phyloP scores from a whole-genome alignment of 306 rosid species.

The Rosa lucieae region DNA sequence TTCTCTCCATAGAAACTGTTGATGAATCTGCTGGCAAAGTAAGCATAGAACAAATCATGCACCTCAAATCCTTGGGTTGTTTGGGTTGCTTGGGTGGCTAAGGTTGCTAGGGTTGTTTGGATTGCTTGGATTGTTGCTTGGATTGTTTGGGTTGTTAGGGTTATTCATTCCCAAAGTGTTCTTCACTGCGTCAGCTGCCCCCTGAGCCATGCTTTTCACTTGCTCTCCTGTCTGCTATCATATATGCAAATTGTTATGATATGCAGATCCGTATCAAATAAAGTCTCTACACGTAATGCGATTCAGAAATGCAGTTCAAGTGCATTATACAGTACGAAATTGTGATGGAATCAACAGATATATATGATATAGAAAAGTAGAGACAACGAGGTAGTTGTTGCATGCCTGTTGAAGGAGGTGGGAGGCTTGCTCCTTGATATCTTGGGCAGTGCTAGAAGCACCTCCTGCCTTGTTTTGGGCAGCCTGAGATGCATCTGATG shows the following conservation, averaged over 20 bases:
- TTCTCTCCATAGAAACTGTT: neutral
- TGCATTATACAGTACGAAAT: neutral
- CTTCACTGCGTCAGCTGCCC: slow-evolving; percentile 58
- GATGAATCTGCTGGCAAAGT: slow-evolving; percentile 9
- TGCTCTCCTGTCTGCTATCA: slow-evolving; percentile 52
- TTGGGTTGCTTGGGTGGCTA: neutral
- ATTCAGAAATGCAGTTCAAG: neutral
- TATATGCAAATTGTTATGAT: neutral
- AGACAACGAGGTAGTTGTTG: neutral
- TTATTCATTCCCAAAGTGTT: slow-evolving; percentile 55
- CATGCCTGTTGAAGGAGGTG: slow-evolving; percentile 52
- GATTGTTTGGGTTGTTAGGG: slow-evolving; percentile 7
- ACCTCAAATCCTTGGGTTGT: slow-evolving; percentile 21
- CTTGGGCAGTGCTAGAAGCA: slow-evolving; percentile 26
- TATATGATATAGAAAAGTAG: neutral
- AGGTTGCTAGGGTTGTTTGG: slow-evolving; percentile 5
- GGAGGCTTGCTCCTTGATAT: slow-evolving; percentile 43
- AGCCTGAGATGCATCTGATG: slow-evolving; percentile 4
- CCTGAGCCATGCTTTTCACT: slow-evolving; percentile 56
- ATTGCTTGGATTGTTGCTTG: slow-evolving; percentile 15
- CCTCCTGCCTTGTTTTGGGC: slow-evolving; percentile 25
- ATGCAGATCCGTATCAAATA: neutral
- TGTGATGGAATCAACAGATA: neutral
- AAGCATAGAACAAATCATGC: slow-evolving; percentile 2
- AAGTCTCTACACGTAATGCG: neutral